Evolutionary conservation across 768 basidiomycete species (phyloP).

Genomic region (Boletus sensibilis): DNA sequence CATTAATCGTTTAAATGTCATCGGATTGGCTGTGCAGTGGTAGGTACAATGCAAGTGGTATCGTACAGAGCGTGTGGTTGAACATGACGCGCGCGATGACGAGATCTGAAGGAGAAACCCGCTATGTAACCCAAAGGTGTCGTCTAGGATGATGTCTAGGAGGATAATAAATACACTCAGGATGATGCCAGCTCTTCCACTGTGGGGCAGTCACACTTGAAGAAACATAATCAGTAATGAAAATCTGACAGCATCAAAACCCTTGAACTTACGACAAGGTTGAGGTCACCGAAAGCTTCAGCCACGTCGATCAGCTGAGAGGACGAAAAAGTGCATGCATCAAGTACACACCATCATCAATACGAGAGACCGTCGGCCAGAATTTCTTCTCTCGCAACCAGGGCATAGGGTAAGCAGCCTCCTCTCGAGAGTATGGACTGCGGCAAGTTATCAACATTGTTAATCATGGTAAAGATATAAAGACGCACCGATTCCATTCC

Average conservation of each 20-base stretch:
- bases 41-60: slow-evolving; percentile 29
- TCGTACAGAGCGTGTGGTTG: slow-evolving; percentile 58
- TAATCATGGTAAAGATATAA: background rate
- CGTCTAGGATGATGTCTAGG: slow-evolving; percentile 25
- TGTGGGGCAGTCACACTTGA: slow-evolving; percentile 80
- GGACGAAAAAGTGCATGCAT: background rate
- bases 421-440: slow-evolving; percentile 88
- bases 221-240: slow-evolving; percentile 5
- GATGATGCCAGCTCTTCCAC: slow-evolving; percentile 70
- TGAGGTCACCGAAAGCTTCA: slow-evolving; percentile 87
- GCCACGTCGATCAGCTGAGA: slow-evolving; percentile 7
- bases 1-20: slow-evolving; percentile 17
- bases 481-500: slow-evolving; percentile 80
- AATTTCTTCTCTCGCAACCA: slow-evolving; percentile 89
- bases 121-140: slow-evolving; percentile 26
- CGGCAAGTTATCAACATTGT: slow-evolving; percentile 3
- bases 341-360: slow-evolving; percentile 82
- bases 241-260: background rate
- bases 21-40: slow-evolving; percentile 9
- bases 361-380: slow-evolving; percentile 90
- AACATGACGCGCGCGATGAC: slow-evolving; percentile 45
- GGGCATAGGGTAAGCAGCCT: slow-evolving; percentile 87
- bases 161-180: slow-evolving; percentile 16
- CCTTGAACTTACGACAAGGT: slow-evolving; percentile 70
- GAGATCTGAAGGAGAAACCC: slow-evolving; percentile 52